Conservation (phyloP, 2,329 filamentous ascomycete species). For the Fusarium goolgardi region DNA sequence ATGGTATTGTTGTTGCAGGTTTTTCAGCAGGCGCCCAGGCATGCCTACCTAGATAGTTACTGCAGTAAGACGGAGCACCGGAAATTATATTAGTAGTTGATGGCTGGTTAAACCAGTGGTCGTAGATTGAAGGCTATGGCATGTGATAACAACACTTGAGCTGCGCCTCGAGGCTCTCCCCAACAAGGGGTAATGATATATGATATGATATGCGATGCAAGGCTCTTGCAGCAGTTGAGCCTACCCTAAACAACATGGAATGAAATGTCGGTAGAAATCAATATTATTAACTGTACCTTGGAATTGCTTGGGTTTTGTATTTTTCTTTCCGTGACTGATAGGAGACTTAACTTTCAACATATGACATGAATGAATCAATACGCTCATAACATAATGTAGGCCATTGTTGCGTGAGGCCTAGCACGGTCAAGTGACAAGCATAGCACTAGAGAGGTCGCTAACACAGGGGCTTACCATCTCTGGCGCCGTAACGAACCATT, state of each 20-base stretch:
- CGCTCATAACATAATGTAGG: not conserved
- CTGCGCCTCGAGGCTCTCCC: not conserved
- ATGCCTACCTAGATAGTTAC: not conserved
- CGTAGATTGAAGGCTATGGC: not conserved
- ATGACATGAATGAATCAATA: not conserved
- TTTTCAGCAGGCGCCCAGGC: not conserved
- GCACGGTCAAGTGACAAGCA: constrained; percentile 38
- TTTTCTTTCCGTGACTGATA: not conserved
- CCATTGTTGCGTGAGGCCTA: not conserved
- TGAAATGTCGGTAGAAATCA: not conserved
- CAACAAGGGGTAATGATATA: not conserved
- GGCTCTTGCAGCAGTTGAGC: not conserved
- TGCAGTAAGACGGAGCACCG: constrained; percentile 5
- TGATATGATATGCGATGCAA: not conserved
- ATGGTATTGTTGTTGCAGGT: not conserved
- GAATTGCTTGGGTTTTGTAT: not conserved
- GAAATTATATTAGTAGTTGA: not conserved
- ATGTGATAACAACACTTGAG: not conserved
- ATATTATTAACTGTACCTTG: not conserved
- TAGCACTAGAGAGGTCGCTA: not conserved
- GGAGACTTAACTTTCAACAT: not conserved
- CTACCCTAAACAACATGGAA: not conserved
- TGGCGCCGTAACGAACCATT: constrained; percentile 27
- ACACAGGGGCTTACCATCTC: constrained; percentile 13
- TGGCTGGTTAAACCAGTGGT: not conserved